Base-by-base conservation (phyloP, 805 yeast species). In the Kodamaea nitidulidarum region DNA sequence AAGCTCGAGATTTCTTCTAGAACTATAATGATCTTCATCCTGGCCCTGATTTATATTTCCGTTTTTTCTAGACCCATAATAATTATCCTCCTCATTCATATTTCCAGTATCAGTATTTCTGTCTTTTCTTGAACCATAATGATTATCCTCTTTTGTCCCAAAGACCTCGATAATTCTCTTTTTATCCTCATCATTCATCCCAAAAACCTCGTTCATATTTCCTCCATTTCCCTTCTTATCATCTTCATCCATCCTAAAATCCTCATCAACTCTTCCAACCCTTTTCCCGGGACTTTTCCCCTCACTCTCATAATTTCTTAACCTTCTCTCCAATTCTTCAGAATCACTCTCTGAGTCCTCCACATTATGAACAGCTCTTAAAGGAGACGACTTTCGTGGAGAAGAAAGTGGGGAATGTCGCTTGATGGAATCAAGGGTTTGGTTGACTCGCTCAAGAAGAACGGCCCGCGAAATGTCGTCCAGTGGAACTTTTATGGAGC, bases 391-490 rank as follows among this genome's bases (percentile, higher is more conserved):
- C n/a, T 20, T 32, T n/a, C 22, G 32, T 3, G 41, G 39, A 2
- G 41, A 25, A 2, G 10, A 6, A 6, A 18, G 8, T 8, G 44
- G 41, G 2, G 42, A 33, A 5, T 31, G 43, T 32, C 16, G 39
- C 15, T 30, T 38, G 15, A 46, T 41, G 9, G 49, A 43, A 17
- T 42, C 44, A 4, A 39, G 30, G 2, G 49, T 41, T 28, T 42
- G 48, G 29, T 42, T 42, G 4, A 42, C 49, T 26, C 46, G 42
- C 32, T 51, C 48, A 12, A 41, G 35, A 20, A 43, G 34, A 27
- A 40, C 35, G 4, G 42, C 46, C 12, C 48, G 45, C 18, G 36
- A 48, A 30, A 26, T 43, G 32, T 17, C 22, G 22, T 8, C 22
- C 22, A 6, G 22, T 8, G 22, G 8, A 20, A 20, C 41, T 26